Conservation (phyloP, 148 eudicot species). For the Diospyros lotus region DNA sequence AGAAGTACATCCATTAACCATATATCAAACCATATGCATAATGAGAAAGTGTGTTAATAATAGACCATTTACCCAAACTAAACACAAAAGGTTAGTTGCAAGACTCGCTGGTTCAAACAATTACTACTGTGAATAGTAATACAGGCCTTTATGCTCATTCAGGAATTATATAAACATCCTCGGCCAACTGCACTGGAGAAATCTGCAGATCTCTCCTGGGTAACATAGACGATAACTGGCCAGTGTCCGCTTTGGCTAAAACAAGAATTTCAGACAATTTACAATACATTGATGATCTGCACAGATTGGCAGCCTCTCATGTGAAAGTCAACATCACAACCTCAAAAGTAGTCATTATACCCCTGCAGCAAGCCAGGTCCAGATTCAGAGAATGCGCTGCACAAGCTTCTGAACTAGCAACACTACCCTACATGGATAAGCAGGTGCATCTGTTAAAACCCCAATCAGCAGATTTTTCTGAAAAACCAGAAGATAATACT, state of each 20-base stretch:
- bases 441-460: not conserved
- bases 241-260: slow-evolving; percentile 6
- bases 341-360: not conserved
- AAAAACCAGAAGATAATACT: not conserved
- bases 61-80: too few relatives aligned
- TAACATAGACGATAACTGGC: not conserved
- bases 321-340: not conserved
- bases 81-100: not conserved
- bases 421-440: not conserved
- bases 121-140: not conserved
- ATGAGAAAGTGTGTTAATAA: too few relatives aligned
- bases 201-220: not conserved
- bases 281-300: slow-evolving; percentile 4
- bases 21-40: too few relatives aligned
- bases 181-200: not conserved
- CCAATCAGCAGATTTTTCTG: not conserved
- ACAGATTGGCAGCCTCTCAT: slow-evolving; percentile 3
- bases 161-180: not conserved
- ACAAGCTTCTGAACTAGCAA: not conserved
- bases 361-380: not conserved
- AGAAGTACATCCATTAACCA: not conserved
- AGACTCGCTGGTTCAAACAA: not conserved
- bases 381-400: not conserved
- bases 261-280: not conserved
- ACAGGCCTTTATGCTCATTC: not conserved